Evolutionary conservation across 2,329 filamentous ascomycete species (phyloP).

Genomic region (Ascochyta pisi): DNA sequence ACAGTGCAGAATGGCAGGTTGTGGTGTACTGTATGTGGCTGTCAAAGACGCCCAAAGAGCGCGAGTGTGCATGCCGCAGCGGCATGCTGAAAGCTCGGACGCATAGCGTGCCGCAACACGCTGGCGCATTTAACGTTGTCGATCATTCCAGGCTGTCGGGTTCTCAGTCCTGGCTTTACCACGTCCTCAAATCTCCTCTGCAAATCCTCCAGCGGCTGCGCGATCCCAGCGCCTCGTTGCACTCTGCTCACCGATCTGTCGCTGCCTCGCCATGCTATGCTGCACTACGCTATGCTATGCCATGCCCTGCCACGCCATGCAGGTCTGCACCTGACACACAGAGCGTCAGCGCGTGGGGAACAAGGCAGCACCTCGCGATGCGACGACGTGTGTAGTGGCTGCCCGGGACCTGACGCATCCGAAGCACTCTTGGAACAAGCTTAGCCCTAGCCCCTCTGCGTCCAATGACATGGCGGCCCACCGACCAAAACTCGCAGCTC

Average conservation of each 20-base stretch:
- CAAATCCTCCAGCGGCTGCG: background rate
- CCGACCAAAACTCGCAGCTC: slow-evolving; percentile 12
- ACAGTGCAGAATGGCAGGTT: background rate
- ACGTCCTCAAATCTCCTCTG: background rate
- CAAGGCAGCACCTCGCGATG: slow-evolving; percentile 14
- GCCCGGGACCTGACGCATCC: slow-evolving; percentile 45
- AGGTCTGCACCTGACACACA: slow-evolving; percentile 11
- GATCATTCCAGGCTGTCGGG: slow-evolving; percentile 19
- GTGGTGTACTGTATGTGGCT: slow-evolving; percentile 1
- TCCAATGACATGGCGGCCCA: slow-evolving; percentile 26
- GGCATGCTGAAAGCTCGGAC: slow-evolving; percentile 3
- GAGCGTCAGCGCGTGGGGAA: slow-evolving; percentile 7
- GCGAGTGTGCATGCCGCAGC: slow-evolving; percentile 3
- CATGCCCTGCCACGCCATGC: background rate
- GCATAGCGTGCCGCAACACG: slow-evolving; percentile 6
- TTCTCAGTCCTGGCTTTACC: slow-evolving; percentile 7
- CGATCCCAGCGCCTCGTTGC: background rate
- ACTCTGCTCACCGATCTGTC: slow-evolving; percentile 3
- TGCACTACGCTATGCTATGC: no score
- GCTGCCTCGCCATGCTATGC: background rate
- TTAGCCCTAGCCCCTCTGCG: slow-evolving; percentile 29
- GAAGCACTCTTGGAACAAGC: slow-evolving; percentile 42
- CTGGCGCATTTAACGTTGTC: slow-evolving; percentile 18
- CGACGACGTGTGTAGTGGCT: slow-evolving; percentile 40
- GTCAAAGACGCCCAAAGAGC: background rate